Percentiles rank a stretch among this genome's conserved stretches.
Conservation (phyloP, 306 rosid genomes). For the Acmispon strigosus region DNA sequence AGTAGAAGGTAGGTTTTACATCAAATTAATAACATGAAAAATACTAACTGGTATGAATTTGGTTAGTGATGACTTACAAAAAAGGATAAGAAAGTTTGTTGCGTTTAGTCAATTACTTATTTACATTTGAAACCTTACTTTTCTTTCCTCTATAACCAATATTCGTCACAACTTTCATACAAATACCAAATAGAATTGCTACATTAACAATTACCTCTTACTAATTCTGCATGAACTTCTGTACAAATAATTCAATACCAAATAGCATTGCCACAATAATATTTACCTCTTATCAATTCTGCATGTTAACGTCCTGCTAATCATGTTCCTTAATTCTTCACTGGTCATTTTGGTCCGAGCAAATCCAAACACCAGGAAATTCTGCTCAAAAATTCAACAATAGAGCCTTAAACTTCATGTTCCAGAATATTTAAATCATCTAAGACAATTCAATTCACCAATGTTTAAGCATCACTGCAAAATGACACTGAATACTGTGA, state of each 20-base stretch:
- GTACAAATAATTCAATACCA: not conserved
- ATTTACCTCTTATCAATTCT: constrained; percentile 82
- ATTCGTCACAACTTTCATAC: not conserved
- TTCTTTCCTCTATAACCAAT: not conserved
- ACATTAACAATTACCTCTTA: constrained; percentile 46
- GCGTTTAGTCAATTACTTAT: not conserved
- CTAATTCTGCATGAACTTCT: constrained; percentile 70
- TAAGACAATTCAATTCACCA: not conserved
- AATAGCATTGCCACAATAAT: not conserved
- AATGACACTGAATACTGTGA: not conserved
- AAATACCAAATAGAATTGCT: not conserved
- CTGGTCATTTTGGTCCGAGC: constrained; percentile 78
- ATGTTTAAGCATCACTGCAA: not conserved
- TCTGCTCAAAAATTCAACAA: constrained; percentile 40
- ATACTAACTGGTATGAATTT: not conserved
- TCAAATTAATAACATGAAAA: constrained; percentile 16
- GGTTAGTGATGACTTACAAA: not conserved
- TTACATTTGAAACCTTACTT: not conserved
- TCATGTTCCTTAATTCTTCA: constrained; percentile 74
- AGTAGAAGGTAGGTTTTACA: not conserved
- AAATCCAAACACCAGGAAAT: constrained; percentile 71
- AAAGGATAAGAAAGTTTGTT: not conserved
- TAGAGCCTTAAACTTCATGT: not conserved
- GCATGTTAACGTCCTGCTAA: constrained; percentile 85
- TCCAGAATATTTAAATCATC: constrained; percentile 7